These are phyloP conservation scores for Penicillium ucsense DNA, from an alignment of 495 filamentous ascomycete species.

Conservation along the genomic window DNA sequence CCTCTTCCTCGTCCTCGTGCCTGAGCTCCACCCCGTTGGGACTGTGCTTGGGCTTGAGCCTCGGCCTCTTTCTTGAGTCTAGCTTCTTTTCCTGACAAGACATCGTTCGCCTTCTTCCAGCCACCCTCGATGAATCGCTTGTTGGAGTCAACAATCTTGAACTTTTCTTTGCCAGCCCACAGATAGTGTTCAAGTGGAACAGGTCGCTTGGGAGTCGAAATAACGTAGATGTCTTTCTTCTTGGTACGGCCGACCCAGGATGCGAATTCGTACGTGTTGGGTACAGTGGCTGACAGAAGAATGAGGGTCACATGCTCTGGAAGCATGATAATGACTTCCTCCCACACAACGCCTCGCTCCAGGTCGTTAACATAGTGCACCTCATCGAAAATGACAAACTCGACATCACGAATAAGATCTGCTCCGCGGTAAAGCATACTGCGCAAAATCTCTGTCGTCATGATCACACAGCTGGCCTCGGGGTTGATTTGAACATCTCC, in stretches of 20 bases:
- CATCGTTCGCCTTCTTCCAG: slow-evolving; percentile 88
- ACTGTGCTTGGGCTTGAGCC: slow-evolving; percentile 34
- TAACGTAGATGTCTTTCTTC: slow-evolving; percentile 98
- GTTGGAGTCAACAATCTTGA: slow-evolving; percentile 87
- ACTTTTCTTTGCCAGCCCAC: slow-evolving; percentile 84
- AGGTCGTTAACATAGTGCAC: slow-evolving; percentile 97
- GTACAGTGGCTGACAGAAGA: slow-evolving; percentile 89
- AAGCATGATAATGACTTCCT: slow-evolving; percentile 99
- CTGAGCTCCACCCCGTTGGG: slow-evolving; percentile 44
- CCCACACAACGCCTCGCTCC: slow-evolving; percentile 98
- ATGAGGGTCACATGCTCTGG: slow-evolving; percentile 95
- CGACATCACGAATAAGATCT: slow-evolving; percentile 92
- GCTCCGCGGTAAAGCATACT: slow-evolving; percentile 98
- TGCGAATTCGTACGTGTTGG: slow-evolving; percentile 95
- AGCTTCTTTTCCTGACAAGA: slow-evolving; percentile 67
- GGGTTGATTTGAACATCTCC: slow-evolving; percentile 98
- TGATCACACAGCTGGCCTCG: slow-evolving; percentile 95
- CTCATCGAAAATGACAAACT: slow-evolving; percentile 98
- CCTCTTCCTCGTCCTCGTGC: slow-evolving; percentile 36
- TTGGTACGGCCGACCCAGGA: slow-evolving; percentile 98
- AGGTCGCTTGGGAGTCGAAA: slow-evolving; percentile 90
- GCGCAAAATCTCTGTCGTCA: slow-evolving; percentile 96
- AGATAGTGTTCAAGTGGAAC: slow-evolving; percentile 93
- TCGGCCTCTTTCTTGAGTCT: slow-evolving; percentile 47
- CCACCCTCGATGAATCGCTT: slow-evolving; percentile 84